Percentiles rank a stretch among this genome's conserved stretches.
Evolutionary conservation across 2,329 filamentous ascomycete species (phyloP).

Genomic region (Ceratocystis harringtonii): DNA sequence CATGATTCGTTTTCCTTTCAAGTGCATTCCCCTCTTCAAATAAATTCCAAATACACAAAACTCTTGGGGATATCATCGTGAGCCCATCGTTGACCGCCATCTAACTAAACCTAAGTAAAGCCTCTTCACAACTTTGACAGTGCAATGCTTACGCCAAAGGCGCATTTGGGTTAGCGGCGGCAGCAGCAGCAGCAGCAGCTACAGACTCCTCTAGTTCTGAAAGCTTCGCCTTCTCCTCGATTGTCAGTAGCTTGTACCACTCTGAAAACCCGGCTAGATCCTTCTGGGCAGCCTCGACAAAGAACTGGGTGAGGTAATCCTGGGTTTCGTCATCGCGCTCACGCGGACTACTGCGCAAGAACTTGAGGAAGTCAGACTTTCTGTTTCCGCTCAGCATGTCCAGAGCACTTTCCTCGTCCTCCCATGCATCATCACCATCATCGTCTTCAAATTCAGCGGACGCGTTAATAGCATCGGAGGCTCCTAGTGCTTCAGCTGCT

Average conservation of each 20-base stretch:
- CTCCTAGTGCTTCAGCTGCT: conserved; percentile 45
- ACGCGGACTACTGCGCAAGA: conserved; percentile 46
- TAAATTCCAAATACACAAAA: background rate
- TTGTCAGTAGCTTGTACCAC: conserved; percentile 41
- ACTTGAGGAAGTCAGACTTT: conserved; percentile 69
- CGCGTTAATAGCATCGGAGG: conserved; percentile 45
- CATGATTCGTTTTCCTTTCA: background rate
- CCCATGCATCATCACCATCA: conserved; percentile 57
- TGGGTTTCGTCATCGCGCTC: conserved; percentile 84
- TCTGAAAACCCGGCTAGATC: conserved; percentile 41
- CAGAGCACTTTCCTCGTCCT: conserved; percentile 80
- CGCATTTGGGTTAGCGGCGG: background rate
- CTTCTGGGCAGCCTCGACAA: conserved; percentile 44
- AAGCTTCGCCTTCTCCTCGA: conserved; percentile 41
- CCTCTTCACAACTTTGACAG: background rate
- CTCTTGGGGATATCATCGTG: conserved; percentile 1
- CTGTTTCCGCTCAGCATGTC: conserved; percentile 52
- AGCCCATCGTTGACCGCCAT: background rate
- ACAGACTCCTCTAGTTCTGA: conserved; percentile 34
- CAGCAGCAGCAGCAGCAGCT: conserved; percentile 13
- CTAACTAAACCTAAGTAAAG: background rate
- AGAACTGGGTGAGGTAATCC: conserved; percentile 69
- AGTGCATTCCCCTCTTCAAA: background rate
- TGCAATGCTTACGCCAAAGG: background rate
- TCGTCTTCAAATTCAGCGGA: conserved; percentile 37